Evolutionary conservation across 177 flowering plant genomes (phyloP).

Genomic region (Telopea speciosissima): DNA sequence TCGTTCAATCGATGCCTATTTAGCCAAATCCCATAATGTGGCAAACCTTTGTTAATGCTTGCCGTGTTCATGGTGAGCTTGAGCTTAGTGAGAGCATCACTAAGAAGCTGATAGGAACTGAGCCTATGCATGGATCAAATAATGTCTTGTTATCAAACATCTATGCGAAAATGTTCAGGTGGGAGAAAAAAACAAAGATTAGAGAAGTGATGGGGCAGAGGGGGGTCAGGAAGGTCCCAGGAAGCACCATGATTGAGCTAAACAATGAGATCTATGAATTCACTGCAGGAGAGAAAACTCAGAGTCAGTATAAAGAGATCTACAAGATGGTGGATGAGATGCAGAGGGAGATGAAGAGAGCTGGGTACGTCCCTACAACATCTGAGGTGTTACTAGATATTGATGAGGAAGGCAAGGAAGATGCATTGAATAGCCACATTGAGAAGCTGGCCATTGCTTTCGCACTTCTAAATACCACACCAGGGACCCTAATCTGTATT

Average conservation of each 20-base stretch:
- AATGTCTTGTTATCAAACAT: slow-evolving; percentile 64
- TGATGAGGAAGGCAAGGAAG: slow-evolving; percentile 71
- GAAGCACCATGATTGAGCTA: slow-evolving; percentile 59
- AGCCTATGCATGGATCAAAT: slow-evolving; percentile 55
- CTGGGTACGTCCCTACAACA: slow-evolving; percentile 56
- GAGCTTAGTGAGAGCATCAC: slow-evolving; percentile 47
- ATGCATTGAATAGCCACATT: slow-evolving; percentile 54
- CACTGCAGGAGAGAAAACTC: slow-evolving; percentile 58
- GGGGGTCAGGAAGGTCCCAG: slow-evolving; percentile 63
- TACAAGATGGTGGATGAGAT: slow-evolving; percentile 67
- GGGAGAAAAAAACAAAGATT: slow-evolving; percentile 51
- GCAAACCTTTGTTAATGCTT: slow-evolving; percentile 51
- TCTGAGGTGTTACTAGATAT: slow-evolving; percentile 62
- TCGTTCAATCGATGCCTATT: slow-evolving; percentile 56
- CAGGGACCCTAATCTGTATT: slow-evolving; percentile 50
- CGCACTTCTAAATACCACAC: slow-evolving; percentile 52
- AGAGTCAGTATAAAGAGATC: slow-evolving; percentile 39
- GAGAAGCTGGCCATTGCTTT: slow-evolving; percentile 76
- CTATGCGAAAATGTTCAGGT: slow-evolving; percentile 50
- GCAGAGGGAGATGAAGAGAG: slow-evolving; percentile 49
- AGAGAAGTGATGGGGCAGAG: slow-evolving; percentile 54
- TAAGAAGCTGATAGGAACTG: slow-evolving; percentile 37
- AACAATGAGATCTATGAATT: slow-evolving; percentile 55
- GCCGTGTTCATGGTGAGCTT: slow-evolving; percentile 51
- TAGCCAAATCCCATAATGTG: slow-evolving; percentile 53